Base-by-base conservation (phyloP, 2,329 filamentous ascomycete species). In the Chaetomiaceae sp. region DNA sequence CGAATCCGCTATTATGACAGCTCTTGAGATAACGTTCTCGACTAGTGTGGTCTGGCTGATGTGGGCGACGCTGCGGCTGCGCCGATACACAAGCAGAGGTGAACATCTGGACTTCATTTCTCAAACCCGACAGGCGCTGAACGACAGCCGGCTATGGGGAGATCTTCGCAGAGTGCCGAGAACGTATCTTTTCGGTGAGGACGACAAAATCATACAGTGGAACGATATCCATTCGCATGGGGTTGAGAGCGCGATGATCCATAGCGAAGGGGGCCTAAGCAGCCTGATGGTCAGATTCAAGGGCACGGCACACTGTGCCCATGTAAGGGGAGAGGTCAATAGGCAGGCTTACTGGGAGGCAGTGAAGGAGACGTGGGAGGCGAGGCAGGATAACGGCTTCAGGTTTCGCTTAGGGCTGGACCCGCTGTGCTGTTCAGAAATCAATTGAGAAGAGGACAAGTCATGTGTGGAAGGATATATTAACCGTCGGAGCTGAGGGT, bases 121-220 rank as follows among this genome's bases (percentile, higher is more conserved):
- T 34, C 44, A 50, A 45, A 58, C 53, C 12, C 37, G 56, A 19
- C 30, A 38, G 24, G 56, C 50, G 32, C 38, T 60, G 18, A 58
- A 56, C 29, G 52, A 58, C n/a, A 24, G 19, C 6, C 8, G 9
- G n/a, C 32, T 58, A 27, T 58, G 57, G 50, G 39, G n/a, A n/a
- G n/a, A 37, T 14, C 22, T 50, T 2, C 4, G 5, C 2, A 24
- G 29, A 5, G 36, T 50, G 27, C 53, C 53, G 26, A 34, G 51
- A 26, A 48, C 53, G 19, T 59, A 60, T 42, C 20, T 60, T 24
- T 60, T 57, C 37, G 53, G 54, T 27, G 52, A 59, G 37, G 37
- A 29, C 36, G 58, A 60, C 26, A 54, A 56, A 34, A 42, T 58
- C 20, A 52, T 60, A 5, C 22, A 42, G 22, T 58, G 54, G 56